Evolutionary conservation across 768 basidiomycete genomes (phyloP), one percentile per base, ranked within the genome.

Genomic region (Trametes cingulata): DNA sequence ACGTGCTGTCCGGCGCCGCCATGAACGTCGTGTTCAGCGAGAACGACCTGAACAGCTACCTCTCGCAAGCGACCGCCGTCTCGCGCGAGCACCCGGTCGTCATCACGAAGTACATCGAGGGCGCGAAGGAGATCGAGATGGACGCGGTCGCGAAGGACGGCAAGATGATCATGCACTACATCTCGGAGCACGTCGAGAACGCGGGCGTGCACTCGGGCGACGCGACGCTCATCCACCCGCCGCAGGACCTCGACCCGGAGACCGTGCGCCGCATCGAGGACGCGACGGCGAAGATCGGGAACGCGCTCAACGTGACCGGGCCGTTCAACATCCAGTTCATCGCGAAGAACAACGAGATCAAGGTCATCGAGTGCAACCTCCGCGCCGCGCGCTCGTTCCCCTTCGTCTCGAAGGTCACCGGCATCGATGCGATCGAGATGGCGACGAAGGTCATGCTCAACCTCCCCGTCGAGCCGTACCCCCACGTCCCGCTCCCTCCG

Each of bases 241-340:
- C 96, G 27, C 97, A 98, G 75, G 97, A 98, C 74, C 82, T 99
- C 58, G 97, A 98, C 75, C 96, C 95, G 4, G 87, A 93, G 71
- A 98, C 96, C 6, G 94, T 99, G 49, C 85, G 90, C 52, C 93
- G 93, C 70, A 98, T 99, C 68, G 95, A 95, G 73, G 92, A 95
- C 69, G 97, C 97, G 7, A 98, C 96, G 0, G 88, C 87, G 41
- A 99, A 98, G 81, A 98, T 99, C 63, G 97, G 94, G 29, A 91
- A 95, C 59, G 96, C 97, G 14, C 85, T 99, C 58, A 97, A 98
- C 71, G 95, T 98, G 46, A 98, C 96, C 6, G 97, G 96, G 6
- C 96, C 96, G 0, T 98, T 90, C 85, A 99, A 99, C 72, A 99
- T 99, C 71, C 96, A 99, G 78, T 98, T 99, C 77, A 98, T 99